A percentile compares a stretch with the other conserved stretches of the same genome.
phyloP scores from a whole-genome alignment of 1,284 basidiomycete genomes.

The Xanthoconium separans region DNA sequence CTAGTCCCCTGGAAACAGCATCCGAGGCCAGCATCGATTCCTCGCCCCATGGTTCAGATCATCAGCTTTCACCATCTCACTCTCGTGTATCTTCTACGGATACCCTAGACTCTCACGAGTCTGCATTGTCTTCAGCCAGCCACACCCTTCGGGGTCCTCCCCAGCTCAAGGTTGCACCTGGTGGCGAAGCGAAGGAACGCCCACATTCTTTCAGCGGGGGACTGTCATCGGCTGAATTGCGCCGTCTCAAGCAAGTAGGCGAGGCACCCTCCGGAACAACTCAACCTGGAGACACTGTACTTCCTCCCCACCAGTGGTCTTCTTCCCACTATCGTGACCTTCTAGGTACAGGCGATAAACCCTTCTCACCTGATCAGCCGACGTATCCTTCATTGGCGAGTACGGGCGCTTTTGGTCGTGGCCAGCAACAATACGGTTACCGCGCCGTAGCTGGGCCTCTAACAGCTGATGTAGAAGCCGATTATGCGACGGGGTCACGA shows the following conservation, averaged over 20 bases:
- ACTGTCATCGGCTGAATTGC: conserved; percentile 66
- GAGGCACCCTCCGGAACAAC: conserved; percentile 41
- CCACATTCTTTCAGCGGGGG: conserved; percentile 79
- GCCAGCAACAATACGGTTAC: conserved; percentile 50
- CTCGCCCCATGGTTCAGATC: conserved; percentile 65
- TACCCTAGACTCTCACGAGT: conserved; percentile 60
- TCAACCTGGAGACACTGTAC: conserved; percentile 35
- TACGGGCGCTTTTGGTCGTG: conserved; percentile 40
- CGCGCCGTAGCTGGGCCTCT: conserved; percentile 38
- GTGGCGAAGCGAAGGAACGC: conserved; percentile 64
- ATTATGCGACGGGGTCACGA: conserved; percentile 58
- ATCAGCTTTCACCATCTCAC: conserved; percentile 61
- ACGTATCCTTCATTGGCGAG: conserved; percentile 68
- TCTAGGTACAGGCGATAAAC: conserved; percentile 34
- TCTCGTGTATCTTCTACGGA: conserved; percentile 77
- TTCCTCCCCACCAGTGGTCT: conserved; percentile 44
- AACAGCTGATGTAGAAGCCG: conserved; percentile 53
- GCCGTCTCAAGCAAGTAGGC: conserved; percentile 67
- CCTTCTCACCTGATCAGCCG: conserved; percentile 50
- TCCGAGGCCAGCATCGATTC: conserved; percentile 70
- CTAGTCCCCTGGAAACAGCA: conserved; percentile 69
- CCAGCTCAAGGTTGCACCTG: conserved; percentile 49
- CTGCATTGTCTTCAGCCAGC: conserved; percentile 47
- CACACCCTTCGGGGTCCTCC: conserved; percentile 55
- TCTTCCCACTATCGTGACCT: conserved; percentile 49